A percentile compares a stretch with the other conserved stretches of the same genome.
phyloP scores from a whole-genome alignment of 2,329 filamentous ascomycete genomes.

The Cadophora sp. region DNA sequence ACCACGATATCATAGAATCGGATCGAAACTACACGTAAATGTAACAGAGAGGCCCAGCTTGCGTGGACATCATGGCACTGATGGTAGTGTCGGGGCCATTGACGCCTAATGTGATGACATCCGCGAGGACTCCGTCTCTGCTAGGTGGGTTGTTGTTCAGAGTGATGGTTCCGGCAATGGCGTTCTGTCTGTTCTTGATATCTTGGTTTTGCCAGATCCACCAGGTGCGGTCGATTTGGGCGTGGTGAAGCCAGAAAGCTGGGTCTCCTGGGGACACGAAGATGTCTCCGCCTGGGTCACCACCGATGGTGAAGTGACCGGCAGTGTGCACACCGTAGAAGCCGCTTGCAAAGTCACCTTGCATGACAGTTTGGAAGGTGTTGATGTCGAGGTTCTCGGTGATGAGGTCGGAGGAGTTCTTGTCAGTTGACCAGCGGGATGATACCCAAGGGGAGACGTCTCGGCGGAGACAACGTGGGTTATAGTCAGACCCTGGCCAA shows the following conservation, averaged over 20 bases:
- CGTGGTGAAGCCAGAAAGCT: conserved; percentile 55
- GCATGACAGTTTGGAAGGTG: conserved; percentile 55
- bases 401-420: conserved; percentile 50
- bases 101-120: conserved; percentile 45
- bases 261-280: conserved; percentile 54
- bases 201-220: conserved; percentile 58
- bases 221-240: conserved; percentile 54
- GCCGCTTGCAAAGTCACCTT: conserved; percentile 47
- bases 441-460: conserved; percentile 49
- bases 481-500: conserved; percentile 45
- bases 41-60: conserved; percentile 54
- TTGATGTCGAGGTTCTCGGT: conserved; percentile 21
- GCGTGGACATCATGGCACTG: conserved; percentile 49
- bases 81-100: conserved; percentile 42
- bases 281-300: conserved; percentile 55
- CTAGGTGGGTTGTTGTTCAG: conserved; percentile 51
- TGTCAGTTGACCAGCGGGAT: conserved; percentile 48
- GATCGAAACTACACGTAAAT: conserved; percentile 45
- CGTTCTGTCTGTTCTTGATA: conserved; percentile 43
- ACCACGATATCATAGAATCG: background rate
- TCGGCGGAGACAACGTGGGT: conserved; percentile 53
- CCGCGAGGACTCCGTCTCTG: conserved; percentile 52
- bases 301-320: conserved; percentile 53
- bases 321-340: conserved; percentile 49
- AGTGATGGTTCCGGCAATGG: conserved; percentile 50